These are phyloP conservation scores for Verticillium dahliae DNA, from an alignment of 2,329 filamentous ascomycete species.

Conservation along the genomic window DNA sequence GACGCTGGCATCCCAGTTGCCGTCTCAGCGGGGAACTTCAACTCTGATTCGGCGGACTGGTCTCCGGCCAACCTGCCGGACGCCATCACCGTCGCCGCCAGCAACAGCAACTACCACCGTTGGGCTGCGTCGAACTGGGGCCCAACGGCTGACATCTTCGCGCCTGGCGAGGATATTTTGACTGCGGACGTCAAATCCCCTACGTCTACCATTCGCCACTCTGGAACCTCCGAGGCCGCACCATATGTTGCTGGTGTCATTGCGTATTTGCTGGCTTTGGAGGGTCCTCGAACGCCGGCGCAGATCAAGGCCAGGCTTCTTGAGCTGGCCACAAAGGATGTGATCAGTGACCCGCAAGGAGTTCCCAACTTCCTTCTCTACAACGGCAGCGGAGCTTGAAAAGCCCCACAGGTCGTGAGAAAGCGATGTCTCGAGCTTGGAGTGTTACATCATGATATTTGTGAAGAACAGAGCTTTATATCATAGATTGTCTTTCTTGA, in stretches of 20 bases:
- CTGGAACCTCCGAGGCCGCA: constrained; percentile 13
- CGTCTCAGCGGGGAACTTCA: constrained; percentile 46
- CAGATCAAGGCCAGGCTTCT: constrained; percentile 4
- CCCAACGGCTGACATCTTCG: constrained; percentile 38
- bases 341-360: constrained; percentile 5
- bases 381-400: constrained; percentile 7
- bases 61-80: constrained; percentile 40
- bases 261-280: constrained; percentile 13
- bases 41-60: constrained; percentile 24
- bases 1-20: constrained; percentile 39
- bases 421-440: no score
- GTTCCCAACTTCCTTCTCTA: constrained; percentile 12
- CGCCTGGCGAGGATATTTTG: constrained; percentile 37
- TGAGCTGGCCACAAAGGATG: constrained; percentile 8
- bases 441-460: no score
- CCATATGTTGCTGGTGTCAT: constrained; percentile 15
- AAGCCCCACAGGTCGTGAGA: no score
- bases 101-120: constrained; percentile 27
- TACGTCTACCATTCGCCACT: not conserved
- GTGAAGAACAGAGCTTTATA: no score
- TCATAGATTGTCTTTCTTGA: no score
- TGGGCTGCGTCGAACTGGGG: constrained; percentile 46
- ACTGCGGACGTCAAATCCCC: constrained; percentile 33
- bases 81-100: constrained; percentile 47
- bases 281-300: constrained; percentile 6